Percentiles rank a stretch among this genome's conserved stretches.
Conservation (phyloP, 345 rosid genomes). For the Eucalyptus urophylla region DNA sequence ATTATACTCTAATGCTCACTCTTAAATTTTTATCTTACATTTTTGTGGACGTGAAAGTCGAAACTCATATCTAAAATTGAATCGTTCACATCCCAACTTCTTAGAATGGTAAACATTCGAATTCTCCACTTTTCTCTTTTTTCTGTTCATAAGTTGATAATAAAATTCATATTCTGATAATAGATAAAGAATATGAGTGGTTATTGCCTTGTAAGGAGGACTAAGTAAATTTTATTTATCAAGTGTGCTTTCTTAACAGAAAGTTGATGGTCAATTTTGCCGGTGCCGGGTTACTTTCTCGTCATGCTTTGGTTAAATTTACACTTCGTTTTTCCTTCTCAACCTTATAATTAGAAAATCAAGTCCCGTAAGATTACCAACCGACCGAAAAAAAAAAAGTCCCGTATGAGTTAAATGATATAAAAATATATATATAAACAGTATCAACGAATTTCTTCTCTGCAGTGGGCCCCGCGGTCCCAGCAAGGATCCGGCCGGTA, state of each 20-base stretch:
- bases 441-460: background rate
- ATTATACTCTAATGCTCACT: accelerated
- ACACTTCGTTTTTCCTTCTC: background rate
- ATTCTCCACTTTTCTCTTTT: accelerated
- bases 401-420: background rate
- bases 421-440: too few relatives aligned
- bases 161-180: too few relatives aligned
- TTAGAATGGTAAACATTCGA: accelerated
- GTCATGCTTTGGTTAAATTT: background rate
- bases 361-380: background rate
- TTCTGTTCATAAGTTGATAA: background rate
- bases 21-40: too few relatives aligned
- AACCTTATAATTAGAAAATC: background rate
- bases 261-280: background rate
- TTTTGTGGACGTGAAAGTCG: accelerated
- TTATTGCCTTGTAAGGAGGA: background rate
- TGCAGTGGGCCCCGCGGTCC: background rate
- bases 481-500: background rate
- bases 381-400: background rate
- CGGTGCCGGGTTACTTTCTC: background rate
- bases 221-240: background rate
- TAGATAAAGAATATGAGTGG: background rate
- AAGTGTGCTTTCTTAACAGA: background rate
- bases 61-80: too few relatives aligned
- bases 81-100: accelerated